phyloP scores from a whole-genome alignment of 805 yeast species.

The Teunomyces tritomae region DNA sequence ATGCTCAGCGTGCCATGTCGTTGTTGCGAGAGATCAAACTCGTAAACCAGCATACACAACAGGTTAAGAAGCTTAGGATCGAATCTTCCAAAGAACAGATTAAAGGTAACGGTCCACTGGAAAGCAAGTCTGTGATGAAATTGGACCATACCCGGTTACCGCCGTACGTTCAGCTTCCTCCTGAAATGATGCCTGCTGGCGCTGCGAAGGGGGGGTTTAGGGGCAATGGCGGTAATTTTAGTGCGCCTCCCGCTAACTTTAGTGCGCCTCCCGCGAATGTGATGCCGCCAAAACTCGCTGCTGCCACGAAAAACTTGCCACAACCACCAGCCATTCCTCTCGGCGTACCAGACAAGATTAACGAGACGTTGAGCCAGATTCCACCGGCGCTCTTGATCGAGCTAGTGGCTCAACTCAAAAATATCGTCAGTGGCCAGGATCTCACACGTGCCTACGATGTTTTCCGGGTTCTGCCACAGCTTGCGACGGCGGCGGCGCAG shows the following conservation, averaged over 20 bases:
- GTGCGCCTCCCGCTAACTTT: not conserved
- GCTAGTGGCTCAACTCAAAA: constrained; percentile 63
- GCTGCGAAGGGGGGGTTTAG: not conserved
- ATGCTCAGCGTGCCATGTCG: constrained; percentile 50
- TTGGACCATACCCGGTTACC: constrained; percentile 51
- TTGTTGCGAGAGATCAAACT: constrained; percentile 45
- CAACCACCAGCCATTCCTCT: constrained; percentile 44
- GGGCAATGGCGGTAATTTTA: not conserved
- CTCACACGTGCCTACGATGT: constrained; percentile 52
- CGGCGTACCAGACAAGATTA: constrained; percentile 54
- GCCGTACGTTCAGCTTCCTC: constrained; percentile 55
- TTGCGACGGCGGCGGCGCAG: constrained; percentile 70
- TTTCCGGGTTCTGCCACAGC: constrained; percentile 50
- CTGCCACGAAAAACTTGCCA: constrained; percentile 59
- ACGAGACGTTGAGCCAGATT: constrained; percentile 57
- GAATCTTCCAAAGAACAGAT: constrained; percentile 64
- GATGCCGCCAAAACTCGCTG: constrained; percentile 9
- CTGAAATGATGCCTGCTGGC: constrained; percentile 31
- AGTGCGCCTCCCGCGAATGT: not conserved
- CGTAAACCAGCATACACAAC: constrained; percentile 22
- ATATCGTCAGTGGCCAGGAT: constrained; percentile 50
- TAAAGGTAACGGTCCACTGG: constrained; percentile 33
- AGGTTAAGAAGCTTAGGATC: constrained; percentile 46
- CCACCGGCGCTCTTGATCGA: constrained; percentile 74
- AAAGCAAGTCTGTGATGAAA: constrained; percentile 41